A percentile compares a stretch with the other conserved stretches of the same genome.
These are phyloP conservation scores for Diaporthe australafricana DNA, from an alignment of 2,329 filamentous ascomycete species.

Conservation along the genomic window DNA sequence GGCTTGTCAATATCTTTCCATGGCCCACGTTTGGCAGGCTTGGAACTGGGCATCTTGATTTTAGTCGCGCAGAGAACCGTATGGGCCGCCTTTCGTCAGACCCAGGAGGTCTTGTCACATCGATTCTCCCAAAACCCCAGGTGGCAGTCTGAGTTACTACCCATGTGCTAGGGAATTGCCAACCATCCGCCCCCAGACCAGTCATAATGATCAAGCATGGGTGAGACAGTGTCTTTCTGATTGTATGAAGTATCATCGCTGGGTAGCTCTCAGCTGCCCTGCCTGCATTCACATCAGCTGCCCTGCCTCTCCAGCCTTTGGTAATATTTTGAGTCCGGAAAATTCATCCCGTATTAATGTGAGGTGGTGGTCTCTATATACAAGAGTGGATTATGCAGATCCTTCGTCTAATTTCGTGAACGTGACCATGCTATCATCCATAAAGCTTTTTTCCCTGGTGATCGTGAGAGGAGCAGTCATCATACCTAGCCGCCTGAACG, in stretches of 20 bases:
- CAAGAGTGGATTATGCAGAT: constrained; percentile 34
- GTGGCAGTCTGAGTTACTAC: background rate
- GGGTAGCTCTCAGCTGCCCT: background rate
- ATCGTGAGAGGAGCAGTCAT: constrained; percentile 37
- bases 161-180: too few species aligned
- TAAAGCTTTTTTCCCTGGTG: constrained; percentile 25
- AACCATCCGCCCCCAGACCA: background rate
- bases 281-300: background rate
- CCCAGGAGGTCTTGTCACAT: background rate
- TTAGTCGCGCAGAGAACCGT: too few species aligned
- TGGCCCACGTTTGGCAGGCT: too few species aligned
- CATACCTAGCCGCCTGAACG: constrained; percentile 36
- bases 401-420: constrained; percentile 25
- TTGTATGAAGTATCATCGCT: background rate
- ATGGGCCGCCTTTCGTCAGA: too few species aligned
- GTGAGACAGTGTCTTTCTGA: background rate
- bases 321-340: background rate
- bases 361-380: constrained; percentile 32
- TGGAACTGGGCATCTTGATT: too few species aligned
- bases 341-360: constrained; percentile 22
- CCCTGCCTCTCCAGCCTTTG: background rate
- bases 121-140: background rate
- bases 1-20: too few species aligned
- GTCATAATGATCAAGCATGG: too few species aligned
- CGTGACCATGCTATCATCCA: constrained; percentile 34